Base-by-base conservation (phyloP, 371 early-diverging fungal species). In the Rhizopus microsporus region DNA sequence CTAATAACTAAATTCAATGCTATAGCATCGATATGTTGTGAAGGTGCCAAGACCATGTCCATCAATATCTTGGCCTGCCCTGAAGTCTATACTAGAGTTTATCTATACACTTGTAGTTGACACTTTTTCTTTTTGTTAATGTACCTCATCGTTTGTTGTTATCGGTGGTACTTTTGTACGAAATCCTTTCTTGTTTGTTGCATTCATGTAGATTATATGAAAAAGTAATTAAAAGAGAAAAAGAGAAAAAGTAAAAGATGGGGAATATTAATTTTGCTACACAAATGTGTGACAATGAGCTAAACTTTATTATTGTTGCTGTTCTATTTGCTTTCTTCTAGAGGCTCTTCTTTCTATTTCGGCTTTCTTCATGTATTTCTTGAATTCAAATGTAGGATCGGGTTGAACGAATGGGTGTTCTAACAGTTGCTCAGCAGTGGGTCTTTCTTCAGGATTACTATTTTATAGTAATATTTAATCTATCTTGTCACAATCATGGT, bases 361-460 rank as follows among this genome's bases (percentile, higher is more conserved):
- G 10, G 32, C 57, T 33, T 58, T 62, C 23, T 59, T 56, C 68
- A 68, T 71, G 40, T 68, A 65, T 58, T 65, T 65, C 63, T 78
- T 79, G 58, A 87, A 85, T 53, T 83, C 80, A 46, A 82, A 87
- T 30, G 74, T 67, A 15, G 77, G 63, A 33, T 83, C 78, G 44
- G 78, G 74, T 35, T 75, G 72, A 35, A 77, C 76, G 67, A 84
- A 87, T 8, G 81, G 69, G 63, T 87, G 81, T 1, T 60, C 44
- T 9, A 85, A 63, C 44, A 93, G 72, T 33, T 89, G 78, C 7
- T 72, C 64, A 0, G 92, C 93, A 0, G 90, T 82, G 46, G 88
- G 85, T 40, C 93, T 72, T 15, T 65, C 60, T 15, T 75, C 80
- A 1, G 92, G 88, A 61, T 90, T 83, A 29, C 83, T 74, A 16